A percentile compares a stretch with the other conserved stretches of the same genome.
Conservation (phyloP, 2,329 filamentous ascomycete species). For the Penicillium oxalicum region DNA sequence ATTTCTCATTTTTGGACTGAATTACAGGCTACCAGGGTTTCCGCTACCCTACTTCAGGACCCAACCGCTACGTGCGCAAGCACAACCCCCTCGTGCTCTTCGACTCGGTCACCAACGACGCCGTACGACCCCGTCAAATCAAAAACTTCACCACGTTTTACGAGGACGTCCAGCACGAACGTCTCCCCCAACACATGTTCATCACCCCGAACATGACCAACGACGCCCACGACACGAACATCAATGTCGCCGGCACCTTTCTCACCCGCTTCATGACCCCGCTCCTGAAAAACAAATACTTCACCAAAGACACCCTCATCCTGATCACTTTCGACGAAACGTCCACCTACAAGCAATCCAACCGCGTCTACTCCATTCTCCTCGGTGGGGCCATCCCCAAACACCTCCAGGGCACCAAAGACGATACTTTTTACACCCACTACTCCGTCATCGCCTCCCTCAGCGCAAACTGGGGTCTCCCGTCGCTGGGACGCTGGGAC, state of each 20-base stretch:
- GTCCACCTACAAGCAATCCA: constrained; percentile 55
- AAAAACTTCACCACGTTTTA: constrained; percentile 70
- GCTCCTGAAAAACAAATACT: constrained; percentile 61
- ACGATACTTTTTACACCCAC: constrained; percentile 66
- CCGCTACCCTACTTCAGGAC: constrained; percentile 57
- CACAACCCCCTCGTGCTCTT: constrained; percentile 66
- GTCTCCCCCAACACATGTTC: constrained; percentile 63
- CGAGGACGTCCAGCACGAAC: constrained; percentile 56
- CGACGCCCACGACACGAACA: constrained; percentile 68
- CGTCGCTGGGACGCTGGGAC: constrained; percentile 65
- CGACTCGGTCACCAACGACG: constrained; percentile 56
- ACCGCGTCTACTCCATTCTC: constrained; percentile 64
- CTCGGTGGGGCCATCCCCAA: constrained; percentile 67
- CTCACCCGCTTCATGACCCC: constrained; percentile 62
- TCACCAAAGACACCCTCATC: constrained; percentile 70
- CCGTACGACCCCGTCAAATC: constrained; percentile 58
- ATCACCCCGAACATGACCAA: constrained; percentile 52
- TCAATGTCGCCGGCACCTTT: constrained; percentile 65
- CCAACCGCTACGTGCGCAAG: constrained; percentile 76
- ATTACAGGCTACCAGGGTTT: constrained; percentile 38
- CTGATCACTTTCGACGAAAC: constrained; percentile 77
- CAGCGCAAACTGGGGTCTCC: constrained; percentile 63
- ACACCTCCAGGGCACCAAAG: constrained; percentile 60
- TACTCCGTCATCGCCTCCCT: constrained; percentile 64
- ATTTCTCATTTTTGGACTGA: background rate